phyloP scores from a whole-genome alignment of 768 basidiomycete species.

The Lactarius sanguifluus region DNA sequence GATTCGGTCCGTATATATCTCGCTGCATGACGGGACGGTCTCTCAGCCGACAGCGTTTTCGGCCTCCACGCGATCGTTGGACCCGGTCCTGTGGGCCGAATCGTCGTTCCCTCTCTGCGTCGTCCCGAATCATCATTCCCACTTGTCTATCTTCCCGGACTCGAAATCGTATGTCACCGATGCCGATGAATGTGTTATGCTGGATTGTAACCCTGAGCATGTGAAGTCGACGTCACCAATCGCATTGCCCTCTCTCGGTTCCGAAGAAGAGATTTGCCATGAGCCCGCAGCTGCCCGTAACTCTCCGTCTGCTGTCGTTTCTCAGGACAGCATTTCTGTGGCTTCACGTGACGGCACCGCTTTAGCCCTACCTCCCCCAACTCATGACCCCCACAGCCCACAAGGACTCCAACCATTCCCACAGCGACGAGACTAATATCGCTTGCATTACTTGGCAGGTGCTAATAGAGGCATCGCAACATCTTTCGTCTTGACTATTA shows the following conservation, averaged over 20 bases:
- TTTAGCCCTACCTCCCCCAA: background rate
- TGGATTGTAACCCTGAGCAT: background rate
- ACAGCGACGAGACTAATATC: background rate
- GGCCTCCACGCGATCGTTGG: slow-evolving; percentile 18
- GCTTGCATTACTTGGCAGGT: background rate
- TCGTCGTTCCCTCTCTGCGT: slow-evolving; percentile 17
- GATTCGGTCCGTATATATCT: slow-evolving; percentile 20
- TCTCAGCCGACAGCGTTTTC: slow-evolving; percentile 21
- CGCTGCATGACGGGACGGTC: slow-evolving; percentile 25
- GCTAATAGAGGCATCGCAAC: background rate
- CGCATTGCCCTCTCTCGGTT: background rate
- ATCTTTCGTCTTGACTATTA: background rate
- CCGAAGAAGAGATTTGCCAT: slow-evolving; percentile 1
- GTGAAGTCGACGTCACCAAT: slow-evolving; percentile 5
- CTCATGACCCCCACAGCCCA: background rate
- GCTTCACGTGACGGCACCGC: background rate
- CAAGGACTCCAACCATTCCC: background rate
- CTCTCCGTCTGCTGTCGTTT: background rate
- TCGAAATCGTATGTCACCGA: background rate
- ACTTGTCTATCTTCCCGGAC: background rate
- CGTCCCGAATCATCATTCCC: slow-evolving; percentile 13
- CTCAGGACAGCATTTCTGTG: background rate
- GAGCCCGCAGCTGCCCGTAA: background rate
- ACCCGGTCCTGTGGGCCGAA: slow-evolving; percentile 24
- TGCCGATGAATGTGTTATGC: background rate